A percentile compares a stretch with the other conserved stretches of the same genome.
These are phyloP conservation scores for Blastobotrys persicus DNA, from an alignment of 1,139 yeast species.

Conservation along the genomic window DNA sequence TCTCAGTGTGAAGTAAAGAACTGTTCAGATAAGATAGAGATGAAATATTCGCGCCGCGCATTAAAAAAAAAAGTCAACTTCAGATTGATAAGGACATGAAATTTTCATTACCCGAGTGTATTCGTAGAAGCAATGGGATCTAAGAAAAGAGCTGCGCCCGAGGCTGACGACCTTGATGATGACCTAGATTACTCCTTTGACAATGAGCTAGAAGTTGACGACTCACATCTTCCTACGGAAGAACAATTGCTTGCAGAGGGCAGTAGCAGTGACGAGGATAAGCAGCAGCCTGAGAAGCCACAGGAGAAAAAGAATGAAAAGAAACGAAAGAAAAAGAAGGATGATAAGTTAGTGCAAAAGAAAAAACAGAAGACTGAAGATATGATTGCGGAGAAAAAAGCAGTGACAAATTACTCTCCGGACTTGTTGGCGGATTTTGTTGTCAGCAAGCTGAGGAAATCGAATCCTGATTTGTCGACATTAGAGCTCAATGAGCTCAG, in stretches of 20 bases:
- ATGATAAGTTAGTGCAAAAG: slow-evolving; percentile 30
- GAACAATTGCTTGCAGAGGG: slow-evolving; percentile 16
- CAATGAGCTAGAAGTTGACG: slow-evolving; percentile 38
- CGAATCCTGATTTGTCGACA: slow-evolving; percentile 56
- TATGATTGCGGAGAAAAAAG: slow-evolving; percentile 51
- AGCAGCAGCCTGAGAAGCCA: slow-evolving; percentile 16
- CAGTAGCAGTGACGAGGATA: slow-evolving; percentile 19
- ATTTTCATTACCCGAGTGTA: too few species aligned
- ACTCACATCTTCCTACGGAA: slow-evolving; percentile 19
- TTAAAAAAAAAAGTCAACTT: neutral
- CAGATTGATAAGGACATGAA: slow-evolving; percentile 4
- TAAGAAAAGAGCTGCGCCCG: slow-evolving; percentile 25
- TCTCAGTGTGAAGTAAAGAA: too few species aligned
- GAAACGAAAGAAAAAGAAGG: slow-evolving; percentile 26
- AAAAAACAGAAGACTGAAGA: slow-evolving; percentile 60
- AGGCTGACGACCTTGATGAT: slow-evolving; percentile 62
- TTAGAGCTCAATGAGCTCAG: slow-evolving; percentile 61
- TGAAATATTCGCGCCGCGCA: neutral
- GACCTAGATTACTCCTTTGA: slow-evolving; percentile 59
- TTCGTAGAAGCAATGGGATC: neutral
- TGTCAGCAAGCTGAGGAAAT: slow-evolving; percentile 50
- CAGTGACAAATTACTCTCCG: slow-evolving; percentile 50
- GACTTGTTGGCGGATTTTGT: slow-evolving; percentile 61
- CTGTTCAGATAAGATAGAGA: neutral
- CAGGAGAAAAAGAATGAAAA: slow-evolving; percentile 18